Evolutionary conservation across 2,329 filamentous ascomycete genomes (phyloP), one percentile per base, ranked within the genome.

Genomic region (Fusarium buharicum): DNA sequence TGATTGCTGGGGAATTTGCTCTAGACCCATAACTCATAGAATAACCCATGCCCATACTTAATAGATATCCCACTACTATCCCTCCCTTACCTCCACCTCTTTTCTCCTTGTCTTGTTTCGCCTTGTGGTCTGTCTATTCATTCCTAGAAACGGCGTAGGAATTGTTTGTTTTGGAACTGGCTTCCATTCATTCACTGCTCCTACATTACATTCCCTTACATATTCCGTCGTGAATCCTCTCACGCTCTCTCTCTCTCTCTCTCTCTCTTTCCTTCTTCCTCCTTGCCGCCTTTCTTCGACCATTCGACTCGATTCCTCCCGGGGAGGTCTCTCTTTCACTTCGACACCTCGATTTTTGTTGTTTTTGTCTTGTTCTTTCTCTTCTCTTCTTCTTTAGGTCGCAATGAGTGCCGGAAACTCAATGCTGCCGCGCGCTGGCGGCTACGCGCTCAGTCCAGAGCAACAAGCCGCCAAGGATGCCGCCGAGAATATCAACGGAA

Each of bases 401-500:
- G 55, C 48, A 27, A 70, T 70, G 68, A 65, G 59, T 68, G 59
- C 66, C 61, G 69, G 67, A 46, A 66, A 67, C 57, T 64, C 66
- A 43, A 24, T 57, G 40, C 55, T 66, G 30, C 54, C 60, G 27
- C 64, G 53, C 40, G 54, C 41, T 28, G 54, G 28, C 40, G 54
- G 22, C 22, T 43, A 50, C 17, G 17, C 62, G 62, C 66, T 59
- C 66, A 62, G 46, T 14, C 66, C 53, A 24, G 61, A 64, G 34
- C 55, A 63, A 18, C 37, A 53, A 14, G 52, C 51, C 51, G 44
- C 61, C 33, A 38, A 60, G 22, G 59, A 64, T 27, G 36, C 43
- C 22, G 55, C 59, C 30, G 59, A 59, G 31, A 45, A 54, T 16
- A 48, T 37, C 12, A 72, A 89, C 67, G 76, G 83, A 64, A 77